Evolutionary conservation across 176 grass and related monocot genomes (phyloP), one percentile per base, ranked within the genome.

Genomic region (Saccharum spontaneum): DNA sequence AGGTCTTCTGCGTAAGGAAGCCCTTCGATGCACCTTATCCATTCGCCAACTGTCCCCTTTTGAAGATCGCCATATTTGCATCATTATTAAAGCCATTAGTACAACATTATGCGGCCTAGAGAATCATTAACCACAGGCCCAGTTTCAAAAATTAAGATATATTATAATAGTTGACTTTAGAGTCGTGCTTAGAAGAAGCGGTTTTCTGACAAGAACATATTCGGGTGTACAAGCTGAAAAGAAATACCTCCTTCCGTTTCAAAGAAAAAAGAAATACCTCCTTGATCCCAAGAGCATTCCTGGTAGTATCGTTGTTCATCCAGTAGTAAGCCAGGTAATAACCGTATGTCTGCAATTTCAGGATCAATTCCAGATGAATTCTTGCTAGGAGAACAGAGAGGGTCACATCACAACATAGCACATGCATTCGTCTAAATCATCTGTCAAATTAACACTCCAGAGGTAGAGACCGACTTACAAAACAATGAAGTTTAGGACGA

Each of bases 41-140:
- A 95, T 37, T 85, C 76, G 3, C 15, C 67, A 10, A 89, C 37
- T 1, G 83, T 90, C 55, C 90, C 90, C 93, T 95, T 41, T 78
- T 63, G 22, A 57, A 57, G 54, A 57, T n/a, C 20, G 7, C 0
- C 7, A 3, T 57, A 57, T 55, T 55, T 57, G 54, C 7, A 17
- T 8, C 18, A 57, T 8, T 3, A 3, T 55, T 54, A 54, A 54
- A n/a, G 54, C 54, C 54, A 57, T 57, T 57, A 8, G 20, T 57
- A 22, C 5, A 17, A 55, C 22, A 54, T 20, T 18, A 54, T 54
- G 50, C 6, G 17, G 16, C 1, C 50, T 54, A 54, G 50, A 52
- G 15, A 16, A 52, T 52, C 49, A 52, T 52, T 52, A 52, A 52
- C 49, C 49, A 52, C 17, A 20, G 50, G 15, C 17, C 15, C 4